phyloP scores from a whole-genome alignment of 148 eudicot genomes.

The Vaccinium macrocarpon region DNA sequence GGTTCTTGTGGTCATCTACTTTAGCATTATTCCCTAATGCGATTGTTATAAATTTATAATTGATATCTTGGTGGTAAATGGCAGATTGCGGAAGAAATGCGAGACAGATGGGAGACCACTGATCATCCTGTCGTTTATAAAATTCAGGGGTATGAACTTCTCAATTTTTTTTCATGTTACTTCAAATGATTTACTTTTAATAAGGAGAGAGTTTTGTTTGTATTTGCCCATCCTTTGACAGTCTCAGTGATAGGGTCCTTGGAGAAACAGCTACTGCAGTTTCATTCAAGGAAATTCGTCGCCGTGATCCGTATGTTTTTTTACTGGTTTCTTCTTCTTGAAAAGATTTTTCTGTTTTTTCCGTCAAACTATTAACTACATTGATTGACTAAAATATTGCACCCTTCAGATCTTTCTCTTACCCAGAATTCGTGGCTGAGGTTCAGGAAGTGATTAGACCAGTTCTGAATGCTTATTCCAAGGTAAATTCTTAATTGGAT shows the following conservation, averaged over 20 bases:
- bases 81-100: slow-evolving; percentile 81
- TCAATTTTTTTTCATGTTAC: neutral
- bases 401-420: slow-evolving; percentile 57
- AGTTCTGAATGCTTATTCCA: slow-evolving; percentile 65
- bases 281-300: slow-evolving; percentile 86
- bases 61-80: slow-evolving; percentile 16
- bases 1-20: neutral
- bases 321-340: neutral
- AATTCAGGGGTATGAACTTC: slow-evolving; percentile 73
- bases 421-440: slow-evolving; percentile 84
- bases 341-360: neutral
- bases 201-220: neutral
- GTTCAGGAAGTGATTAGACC: slow-evolving; percentile 86
- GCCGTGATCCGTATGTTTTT: slow-evolving; percentile 79
- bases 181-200: neutral
- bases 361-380: neutral
- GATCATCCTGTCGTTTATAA: slow-evolving; percentile 91
- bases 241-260: slow-evolving; percentile 75
- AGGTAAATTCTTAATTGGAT: slow-evolving; percentile 38
- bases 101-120: slow-evolving; percentile 92
- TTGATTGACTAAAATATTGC: neutral
- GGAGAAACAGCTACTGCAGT: slow-evolving; percentile 79
- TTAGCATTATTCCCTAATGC: neutral
- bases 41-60: slow-evolving; percentile 10
- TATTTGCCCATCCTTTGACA: slow-evolving; percentile 31